Conservation (phyloP, 1,139 yeast genomes). For the Suhomyces chickasaworum region DNA sequence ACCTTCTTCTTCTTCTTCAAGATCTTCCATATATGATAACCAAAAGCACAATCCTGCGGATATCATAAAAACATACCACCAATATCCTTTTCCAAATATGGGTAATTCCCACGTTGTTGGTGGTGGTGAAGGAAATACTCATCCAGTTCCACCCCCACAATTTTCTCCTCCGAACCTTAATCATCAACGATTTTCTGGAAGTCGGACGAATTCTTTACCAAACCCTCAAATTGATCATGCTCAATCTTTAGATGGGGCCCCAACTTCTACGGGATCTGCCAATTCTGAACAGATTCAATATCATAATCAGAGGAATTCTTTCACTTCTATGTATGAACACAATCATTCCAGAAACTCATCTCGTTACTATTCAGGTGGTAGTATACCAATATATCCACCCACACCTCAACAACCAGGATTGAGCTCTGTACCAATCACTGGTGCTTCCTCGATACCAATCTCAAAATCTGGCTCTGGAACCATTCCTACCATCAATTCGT, state of each 20-base stretch:
- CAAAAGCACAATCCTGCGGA: slow-evolving; percentile 4
- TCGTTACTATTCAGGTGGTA: slow-evolving; percentile 11
- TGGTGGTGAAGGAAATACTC: slow-evolving; percentile 1
- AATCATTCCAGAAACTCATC: slow-evolving; percentile 3
- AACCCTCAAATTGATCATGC: slow-evolving; percentile 23
- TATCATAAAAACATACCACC: slow-evolving; percentile 9
- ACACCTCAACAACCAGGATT: slow-evolving; percentile 3
- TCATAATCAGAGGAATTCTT: slow-evolving; percentile 18
- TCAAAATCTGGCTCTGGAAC: slow-evolving; percentile 7
- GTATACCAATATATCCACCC: slow-evolving; percentile 10
- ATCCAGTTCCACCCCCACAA: slow-evolving; percentile 1
- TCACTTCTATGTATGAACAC: slow-evolving; percentile 24
- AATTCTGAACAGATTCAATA: slow-evolving; percentile 3
- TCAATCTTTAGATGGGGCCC: slow-evolving; percentile 7
- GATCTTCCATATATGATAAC: slow-evolving; percentile 11
- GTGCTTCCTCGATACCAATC: slow-evolving; percentile 1
- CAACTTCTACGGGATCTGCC: slow-evolving; percentile 9
- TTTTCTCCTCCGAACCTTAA: slow-evolving; percentile 3
- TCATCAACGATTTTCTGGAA: slow-evolving; percentile 8
- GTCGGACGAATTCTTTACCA: slow-evolving; percentile 29
- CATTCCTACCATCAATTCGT: slow-evolving; percentile 8
- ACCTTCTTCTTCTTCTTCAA: slow-evolving; percentile 9
- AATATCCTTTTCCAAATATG: slow-evolving; percentile 20
- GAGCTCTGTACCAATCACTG: slow-evolving; percentile 2
- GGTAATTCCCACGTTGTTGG: slow-evolving; percentile 3